phyloP scores from a whole-genome alignment of 768 basidiomycete species.

The Termitomyces sp. region DNA sequence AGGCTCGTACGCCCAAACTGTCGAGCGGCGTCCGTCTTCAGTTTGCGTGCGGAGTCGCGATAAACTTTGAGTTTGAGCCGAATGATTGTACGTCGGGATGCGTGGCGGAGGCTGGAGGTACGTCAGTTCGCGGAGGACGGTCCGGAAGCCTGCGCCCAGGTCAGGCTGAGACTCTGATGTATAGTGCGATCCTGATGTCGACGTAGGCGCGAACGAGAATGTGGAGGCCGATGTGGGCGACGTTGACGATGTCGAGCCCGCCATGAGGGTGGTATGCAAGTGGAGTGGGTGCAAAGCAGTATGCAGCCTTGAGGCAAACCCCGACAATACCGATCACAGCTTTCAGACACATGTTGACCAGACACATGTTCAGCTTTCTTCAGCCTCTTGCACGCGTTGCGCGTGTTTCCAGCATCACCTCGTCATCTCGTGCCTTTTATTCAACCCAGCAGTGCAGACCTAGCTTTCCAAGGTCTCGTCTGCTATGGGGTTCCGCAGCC shows the following conservation, averaged over 20 bases:
- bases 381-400: constrained; percentile 11
- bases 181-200: constrained; percentile 34
- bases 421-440: constrained; percentile 3
- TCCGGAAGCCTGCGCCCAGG: constrained; percentile 61
- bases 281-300: too few species aligned
- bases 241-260: constrained; percentile 1
- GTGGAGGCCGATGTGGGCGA: constrained; percentile 1
- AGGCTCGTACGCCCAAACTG: constrained; percentile 61
- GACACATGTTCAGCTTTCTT: constrained; percentile 10
- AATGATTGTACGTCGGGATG: constrained; percentile 21
- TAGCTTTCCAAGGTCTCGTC: not conserved
- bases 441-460: not conserved
- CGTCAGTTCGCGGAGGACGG: constrained; percentile 63
- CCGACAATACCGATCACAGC: too few species aligned
- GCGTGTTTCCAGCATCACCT: constrained; percentile 2
- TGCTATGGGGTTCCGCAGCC: constrained; percentile 15
- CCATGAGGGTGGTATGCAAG: not conserved
- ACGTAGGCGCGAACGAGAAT: not conserved
- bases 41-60: too few species aligned
- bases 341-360: too few species aligned
- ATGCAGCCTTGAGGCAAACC: constrained; percentile 3
- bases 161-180: constrained; percentile 68
- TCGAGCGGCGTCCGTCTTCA: constrained; percentile 37
- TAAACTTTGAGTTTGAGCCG: constrained; percentile 8
- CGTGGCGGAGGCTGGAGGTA: constrained; percentile 50